Evolutionary conservation across 805 yeast species (phyloP).

Genomic region (Metschnikowia lachancei): DNA sequence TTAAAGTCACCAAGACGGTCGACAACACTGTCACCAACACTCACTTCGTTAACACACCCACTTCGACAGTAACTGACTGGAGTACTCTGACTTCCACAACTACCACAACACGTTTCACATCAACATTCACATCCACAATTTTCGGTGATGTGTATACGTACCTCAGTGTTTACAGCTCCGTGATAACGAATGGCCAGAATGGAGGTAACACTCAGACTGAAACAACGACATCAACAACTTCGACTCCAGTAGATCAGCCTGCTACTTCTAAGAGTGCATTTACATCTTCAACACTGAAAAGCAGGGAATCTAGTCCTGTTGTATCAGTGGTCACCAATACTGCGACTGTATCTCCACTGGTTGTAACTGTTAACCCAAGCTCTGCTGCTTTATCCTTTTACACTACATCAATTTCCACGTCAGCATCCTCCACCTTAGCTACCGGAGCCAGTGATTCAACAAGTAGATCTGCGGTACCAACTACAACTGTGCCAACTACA

Average conservation of each 20-base stretch:
- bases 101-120: constrained; percentile 42
- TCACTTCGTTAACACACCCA: constrained; percentile 31
- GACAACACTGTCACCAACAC: constrained; percentile 34
- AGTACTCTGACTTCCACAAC: constrained; percentile 31
- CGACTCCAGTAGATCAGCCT: neutral
- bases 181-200: neutral
- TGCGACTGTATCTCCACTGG: neutral
- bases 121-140: constrained; percentile 43
- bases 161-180: constrained; percentile 18
- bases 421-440: neutral
- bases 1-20: constrained; percentile 35
- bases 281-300: neutral
- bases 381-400: neutral
- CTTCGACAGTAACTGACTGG: constrained; percentile 30
- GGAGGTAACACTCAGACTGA: neutral
- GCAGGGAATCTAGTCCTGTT: constrained; percentile 5
- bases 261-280: constrained; percentile 3
- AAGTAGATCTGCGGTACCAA: too few species aligned
- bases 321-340: neutral
- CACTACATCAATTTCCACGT: neutral
- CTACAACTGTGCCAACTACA: too few species aligned
- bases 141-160: constrained; percentile 37
- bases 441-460: neutral
- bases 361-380: neutral
- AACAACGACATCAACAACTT: neutral